Percentiles rank a stretch among this genome's conserved stretches.
These are phyloP conservation scores for Diutina mesorugosa DNA, from an alignment of 1,139 yeast genomes.

Conservation along the genomic window DNA sequence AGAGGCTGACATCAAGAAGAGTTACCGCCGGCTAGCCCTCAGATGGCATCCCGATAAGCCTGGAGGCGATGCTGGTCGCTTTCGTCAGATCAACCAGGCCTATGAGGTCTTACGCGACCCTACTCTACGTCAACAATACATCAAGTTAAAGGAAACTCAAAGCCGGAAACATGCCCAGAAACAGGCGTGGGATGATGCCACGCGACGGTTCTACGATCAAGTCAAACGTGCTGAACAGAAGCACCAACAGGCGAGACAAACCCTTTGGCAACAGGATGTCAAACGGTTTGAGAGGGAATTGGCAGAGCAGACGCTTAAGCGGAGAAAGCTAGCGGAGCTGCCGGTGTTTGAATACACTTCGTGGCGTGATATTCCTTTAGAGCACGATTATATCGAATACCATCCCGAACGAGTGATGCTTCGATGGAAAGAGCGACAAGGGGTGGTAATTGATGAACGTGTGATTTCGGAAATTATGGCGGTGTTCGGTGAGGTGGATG, in stretches of 20 bases:
- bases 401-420: conserved; percentile 10
- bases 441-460: conserved; percentile 17
- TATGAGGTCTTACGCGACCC: conserved; percentile 26
- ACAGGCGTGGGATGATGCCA: background rate
- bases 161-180: background rate
- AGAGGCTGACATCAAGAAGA: conserved; percentile 8
- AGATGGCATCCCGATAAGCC: conserved; percentile 35
- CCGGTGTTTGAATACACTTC: conserved; percentile 5
- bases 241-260: background rate
- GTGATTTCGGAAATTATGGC: conserved; percentile 27
- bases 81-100: conserved; percentile 24
- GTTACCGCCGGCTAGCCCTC: conserved; percentile 13
- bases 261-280: background rate
- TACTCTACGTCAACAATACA: conserved; percentile 20
- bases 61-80: conserved; percentile 18
- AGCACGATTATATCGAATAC: background rate
- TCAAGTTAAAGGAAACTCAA: conserved; percentile 12
- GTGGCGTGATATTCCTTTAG: conserved; percentile 9
- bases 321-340: background rate
- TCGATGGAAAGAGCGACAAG: conserved; percentile 31
- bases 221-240: conserved; percentile 4
- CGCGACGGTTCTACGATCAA: conserved; percentile 4
- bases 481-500: conserved; percentile 29
- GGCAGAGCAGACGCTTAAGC: background rate
- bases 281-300: background rate